These are phyloP conservation scores for Aspergillus kassunensis DNA, from an alignment of 495 filamentous ascomycete genomes.

Conservation along the genomic window DNA sequence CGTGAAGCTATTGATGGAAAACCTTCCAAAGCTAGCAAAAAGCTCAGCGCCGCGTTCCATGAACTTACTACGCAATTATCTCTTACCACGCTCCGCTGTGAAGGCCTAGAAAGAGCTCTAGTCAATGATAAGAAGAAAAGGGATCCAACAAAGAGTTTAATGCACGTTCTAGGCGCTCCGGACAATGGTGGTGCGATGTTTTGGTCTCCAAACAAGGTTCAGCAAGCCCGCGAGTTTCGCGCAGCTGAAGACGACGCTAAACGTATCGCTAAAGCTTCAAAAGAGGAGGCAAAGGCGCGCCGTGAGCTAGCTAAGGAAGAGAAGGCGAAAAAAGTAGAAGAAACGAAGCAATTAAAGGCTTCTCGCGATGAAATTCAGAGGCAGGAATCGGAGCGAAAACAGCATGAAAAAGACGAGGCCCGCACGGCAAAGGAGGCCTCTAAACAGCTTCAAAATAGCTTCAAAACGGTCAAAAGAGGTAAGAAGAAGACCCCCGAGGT, in stretches of 20 bases:
- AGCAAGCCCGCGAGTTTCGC: slow-evolving; percentile 3
- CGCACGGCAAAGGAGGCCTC: neutral
- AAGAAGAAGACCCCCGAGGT: neutral
- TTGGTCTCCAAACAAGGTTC: neutral
- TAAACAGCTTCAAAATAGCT: slow-evolving; percentile 3
- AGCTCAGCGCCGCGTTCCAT: neutral
- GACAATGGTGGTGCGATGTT: neutral
- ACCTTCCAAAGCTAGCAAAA: slow-evolving; percentile 1
- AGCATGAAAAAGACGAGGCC: neutral
- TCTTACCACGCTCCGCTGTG: neutral
- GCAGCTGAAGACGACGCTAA: neutral
- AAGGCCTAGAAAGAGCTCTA: slow-evolving; percentile 2
- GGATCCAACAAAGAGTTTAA: neutral
- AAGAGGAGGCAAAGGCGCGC: neutral
- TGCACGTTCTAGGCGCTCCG: neutral
- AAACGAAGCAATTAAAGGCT: neutral
- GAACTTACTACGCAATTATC: neutral
- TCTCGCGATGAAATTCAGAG: neutral
- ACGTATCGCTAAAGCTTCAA: neutral
- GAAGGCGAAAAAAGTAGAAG: neutral
- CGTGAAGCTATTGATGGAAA: neutral
- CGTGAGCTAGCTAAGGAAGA: neutral
- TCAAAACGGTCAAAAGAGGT: neutral
- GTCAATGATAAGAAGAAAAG: slow-evolving; percentile 6
- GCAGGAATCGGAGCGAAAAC: neutral